Evolutionary conservation across 176 grass and related monocot species (phyloP).

Genomic region (Hordeum marinum): DNA sequence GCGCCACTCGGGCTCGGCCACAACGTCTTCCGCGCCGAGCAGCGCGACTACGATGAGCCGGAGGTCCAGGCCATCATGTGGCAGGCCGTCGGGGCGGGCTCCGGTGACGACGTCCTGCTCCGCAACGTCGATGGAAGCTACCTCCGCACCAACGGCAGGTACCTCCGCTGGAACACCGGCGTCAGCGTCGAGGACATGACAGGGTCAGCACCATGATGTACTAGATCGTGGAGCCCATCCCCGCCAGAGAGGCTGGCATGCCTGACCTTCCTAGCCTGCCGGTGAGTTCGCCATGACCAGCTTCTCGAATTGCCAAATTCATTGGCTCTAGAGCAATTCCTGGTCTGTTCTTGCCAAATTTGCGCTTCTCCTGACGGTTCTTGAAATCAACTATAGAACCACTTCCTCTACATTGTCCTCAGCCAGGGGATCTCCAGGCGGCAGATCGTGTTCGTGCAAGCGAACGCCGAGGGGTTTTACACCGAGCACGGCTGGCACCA

Average conservation of each 20-base stretch:
- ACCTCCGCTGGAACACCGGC: background rate
- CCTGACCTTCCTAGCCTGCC: background rate
- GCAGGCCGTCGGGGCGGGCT: background rate
- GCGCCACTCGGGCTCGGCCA: background rate
- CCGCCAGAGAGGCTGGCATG: background rate
- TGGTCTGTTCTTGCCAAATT: too few species aligned
- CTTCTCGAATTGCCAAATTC: background rate
- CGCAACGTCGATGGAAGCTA: background rate
- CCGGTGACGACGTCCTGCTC: background rate
- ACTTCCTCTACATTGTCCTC: too few species aligned
- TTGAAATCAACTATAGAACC: too few species aligned
- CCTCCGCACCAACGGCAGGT: conserved; percentile 14
- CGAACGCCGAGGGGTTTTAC: too few species aligned
- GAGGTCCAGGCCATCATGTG: background rate
- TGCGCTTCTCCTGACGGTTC: too few species aligned
- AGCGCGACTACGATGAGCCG: background rate
- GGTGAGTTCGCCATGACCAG: background rate
- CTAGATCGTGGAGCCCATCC: conserved; percentile 4
- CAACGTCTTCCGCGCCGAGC: background rate
- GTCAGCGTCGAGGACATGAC: background rate
- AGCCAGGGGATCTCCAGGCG: too few species aligned
- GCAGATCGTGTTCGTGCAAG: too few species aligned
- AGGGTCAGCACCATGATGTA: background rate
- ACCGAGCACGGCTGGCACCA: too few species aligned
- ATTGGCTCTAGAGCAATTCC: too few species aligned